phyloP scores from a whole-genome alignment of 164 flowering plant species.

The Liquidambar formosana region DNA sequence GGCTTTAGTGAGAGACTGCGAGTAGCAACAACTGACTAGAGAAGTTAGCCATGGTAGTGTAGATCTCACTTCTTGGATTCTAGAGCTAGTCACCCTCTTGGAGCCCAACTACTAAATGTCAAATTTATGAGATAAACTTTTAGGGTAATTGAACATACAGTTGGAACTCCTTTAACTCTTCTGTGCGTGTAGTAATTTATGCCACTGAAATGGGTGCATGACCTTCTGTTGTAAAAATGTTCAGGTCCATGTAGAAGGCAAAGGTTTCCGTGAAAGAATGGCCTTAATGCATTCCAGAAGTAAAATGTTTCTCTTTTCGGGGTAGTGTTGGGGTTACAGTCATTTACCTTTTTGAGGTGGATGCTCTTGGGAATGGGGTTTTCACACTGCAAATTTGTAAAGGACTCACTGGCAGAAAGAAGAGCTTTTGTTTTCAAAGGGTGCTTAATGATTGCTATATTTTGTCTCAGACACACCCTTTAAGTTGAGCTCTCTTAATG shows the following conservation, averaged over 20 bases:
- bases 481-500: too few relatives aligned
- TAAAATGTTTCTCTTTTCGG: conserved; percentile 12
- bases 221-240: conserved; percentile 20
- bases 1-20: too few relatives aligned
- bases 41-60: not conserved
- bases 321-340: conserved; percentile 13
- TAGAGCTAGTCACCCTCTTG: conserved; percentile 6
- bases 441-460: not conserved
- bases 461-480: not conserved
- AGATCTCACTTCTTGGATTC: conserved; percentile 1
- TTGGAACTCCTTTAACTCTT: conserved; percentile 7
- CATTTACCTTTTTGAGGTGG: conserved; percentile 19
- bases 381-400: conserved; percentile 9
- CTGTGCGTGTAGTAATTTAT: conserved; percentile 13
- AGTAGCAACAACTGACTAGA: not conserved
- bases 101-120: conserved; percentile 9
- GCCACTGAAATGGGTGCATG: conserved; percentile 20
- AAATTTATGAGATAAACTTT: conserved; percentile 13
- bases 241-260: conserved; percentile 44
- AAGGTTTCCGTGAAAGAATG: conserved; percentile 37
- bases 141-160: conserved; percentile 5
- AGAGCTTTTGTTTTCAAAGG: not conserved
- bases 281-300: conserved; percentile 30
- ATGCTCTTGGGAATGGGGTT: conserved; percentile 32
- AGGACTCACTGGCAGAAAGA: not conserved